Evolutionary conservation across 2,329 filamentous ascomycete genomes (phyloP), one percentile per base, ranked within the genome.

Genomic region (Paecilomyces sp.): DNA sequence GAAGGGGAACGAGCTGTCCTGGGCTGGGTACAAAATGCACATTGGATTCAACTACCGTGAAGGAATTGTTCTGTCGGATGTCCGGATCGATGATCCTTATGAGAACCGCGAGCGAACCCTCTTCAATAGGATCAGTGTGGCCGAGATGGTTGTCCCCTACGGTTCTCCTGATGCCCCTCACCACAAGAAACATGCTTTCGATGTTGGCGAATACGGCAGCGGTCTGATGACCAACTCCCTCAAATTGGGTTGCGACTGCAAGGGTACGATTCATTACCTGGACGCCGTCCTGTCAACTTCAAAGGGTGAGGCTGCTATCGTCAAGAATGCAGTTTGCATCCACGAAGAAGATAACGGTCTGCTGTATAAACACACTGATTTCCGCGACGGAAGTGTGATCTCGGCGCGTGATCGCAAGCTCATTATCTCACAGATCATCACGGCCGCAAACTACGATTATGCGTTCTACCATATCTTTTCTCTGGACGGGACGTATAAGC

Each of bases 381-480:
- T 96, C 83, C 85, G 92, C 47, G 92, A 97, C 70, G 89, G 94
- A 52, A 92, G 89, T 0, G 85, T 87, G 58, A 91, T 94, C 9
- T 89, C 96, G 3, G 96, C 92, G 0, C 87, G 92, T 28, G 91
- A 88, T 1, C 86, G 91, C 58, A 95, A 94, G 72, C 84, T 97
- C 60, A 83, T 96, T 70, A 83, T 97, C 65, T 92, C 91, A 64
- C 92, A 96, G 67, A 89, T 96, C 70, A 96, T 97, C 77, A 97
- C 92, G 0, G 92, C 92, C 0, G 92, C 92, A 25, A 97, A 97
- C 79, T 97, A 97, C 77, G 92, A 97, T 74, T 97, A 97, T 75
- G 88, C 87, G 69, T 81, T 86, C 5, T 88, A 93, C 79, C 96
- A 91, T 91, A 88, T 92, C 66, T 92, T 96, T 78, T 90, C 93